Evolutionary conservation across 495 filamentous ascomycete genomes (phyloP), one percentile per base, ranked within the genome.

Genomic region (Daldinia concentrica): DNA sequence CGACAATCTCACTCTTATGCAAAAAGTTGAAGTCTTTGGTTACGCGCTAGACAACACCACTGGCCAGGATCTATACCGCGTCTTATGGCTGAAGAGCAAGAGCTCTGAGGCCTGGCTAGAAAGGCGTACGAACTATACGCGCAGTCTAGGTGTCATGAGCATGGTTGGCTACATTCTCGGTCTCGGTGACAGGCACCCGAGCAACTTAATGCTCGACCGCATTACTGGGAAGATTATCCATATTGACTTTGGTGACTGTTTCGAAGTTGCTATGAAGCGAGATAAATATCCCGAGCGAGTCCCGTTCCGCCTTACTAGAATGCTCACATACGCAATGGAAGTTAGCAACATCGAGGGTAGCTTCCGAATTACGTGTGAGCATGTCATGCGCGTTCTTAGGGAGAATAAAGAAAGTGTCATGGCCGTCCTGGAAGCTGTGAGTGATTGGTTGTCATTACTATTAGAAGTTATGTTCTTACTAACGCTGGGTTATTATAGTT

Each of bases 321-420:
- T 99, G 95, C 87, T 99, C 78, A 99, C 95, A 0, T 98, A 97
- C 75, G 95, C 96, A 5, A 99, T 99, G 95, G 95, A 99, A 81
- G 94, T 98, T 32, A 96, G 93, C 84, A 99, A 99, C 77, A 98
- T 99, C 58, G 95, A 98, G 76, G 95, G 95, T 74, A 97, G 92
- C 81, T 99, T 96, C 84, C 90, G 96, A 24, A 97, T 95, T 56
- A 97, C 95, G 11, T 98, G 93, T 72, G 96, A 99, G 78, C 93
- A 97, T 70, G 96, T 98, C 32, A 99, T 99, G 95, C 89, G 97
- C 60, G 94, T 99, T 6, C 83, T 99, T 72, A 84, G 95, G 6
- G 94, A 94, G 64, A 98, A 98, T 80, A 98, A 99, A 78, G 95
- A 99, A 79, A 97, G 93, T 8, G 84, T 99, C 55, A 98, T 98